Evolutionary conservation across 106 monocot genomes (phyloP).

Genomic region (Dendrobium officinale): DNA sequence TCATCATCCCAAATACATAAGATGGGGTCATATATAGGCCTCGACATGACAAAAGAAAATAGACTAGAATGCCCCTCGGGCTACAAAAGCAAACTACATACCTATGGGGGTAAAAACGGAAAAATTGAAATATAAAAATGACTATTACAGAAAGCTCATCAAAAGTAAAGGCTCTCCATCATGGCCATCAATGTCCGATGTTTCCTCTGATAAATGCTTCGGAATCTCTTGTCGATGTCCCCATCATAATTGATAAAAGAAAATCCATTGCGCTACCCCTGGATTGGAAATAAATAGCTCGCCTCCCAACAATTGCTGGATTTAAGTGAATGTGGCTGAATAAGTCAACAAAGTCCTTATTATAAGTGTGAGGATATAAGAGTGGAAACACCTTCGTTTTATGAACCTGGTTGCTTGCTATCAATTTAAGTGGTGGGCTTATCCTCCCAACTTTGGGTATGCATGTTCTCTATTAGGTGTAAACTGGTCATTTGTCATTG

Average conservation of each 20-base stretch:
- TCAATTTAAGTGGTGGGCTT: not conserved
- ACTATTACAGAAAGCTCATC: too few species aligned
- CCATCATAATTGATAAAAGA: not conserved
- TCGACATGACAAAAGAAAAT: too few species aligned
- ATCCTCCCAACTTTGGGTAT: not conserved
- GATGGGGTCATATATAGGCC: too few species aligned
- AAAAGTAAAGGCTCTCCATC: too few species aligned
- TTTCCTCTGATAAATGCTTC: too few species aligned
- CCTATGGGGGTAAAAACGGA: too few species aligned
- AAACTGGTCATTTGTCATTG: not conserved
- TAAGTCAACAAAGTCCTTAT: not conserved
- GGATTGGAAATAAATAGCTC: not conserved
- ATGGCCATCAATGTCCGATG: too few species aligned
- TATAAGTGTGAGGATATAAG: not conserved
- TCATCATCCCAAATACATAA: too few species aligned
- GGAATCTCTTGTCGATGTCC: too few species aligned
- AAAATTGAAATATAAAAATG: too few species aligned
- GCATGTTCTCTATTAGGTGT: not conserved
- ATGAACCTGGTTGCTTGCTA: not conserved
- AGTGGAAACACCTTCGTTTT: not conserved
- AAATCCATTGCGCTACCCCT: not conserved
- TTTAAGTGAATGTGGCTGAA: not conserved
- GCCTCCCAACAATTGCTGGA: not conserved
- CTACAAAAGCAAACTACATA: too few species aligned
- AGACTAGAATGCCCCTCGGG: too few species aligned